These are phyloP conservation scores for Venturia nashicola DNA, from an alignment of 2,329 filamentous ascomycete genomes.

Conservation along the genomic window DNA sequence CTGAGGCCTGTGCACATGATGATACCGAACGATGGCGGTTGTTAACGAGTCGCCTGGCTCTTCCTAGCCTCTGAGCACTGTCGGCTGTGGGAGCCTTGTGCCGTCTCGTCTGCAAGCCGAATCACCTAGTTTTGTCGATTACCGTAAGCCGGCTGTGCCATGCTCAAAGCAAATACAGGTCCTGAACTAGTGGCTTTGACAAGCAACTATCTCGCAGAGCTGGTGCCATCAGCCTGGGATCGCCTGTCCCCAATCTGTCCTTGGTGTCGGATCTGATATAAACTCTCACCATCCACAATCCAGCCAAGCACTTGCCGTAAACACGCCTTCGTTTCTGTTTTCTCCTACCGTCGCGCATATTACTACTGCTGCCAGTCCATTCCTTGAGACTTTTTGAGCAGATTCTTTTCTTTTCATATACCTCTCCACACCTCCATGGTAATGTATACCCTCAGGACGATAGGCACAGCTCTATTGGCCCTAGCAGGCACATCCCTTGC, in stretches of 20 bases:
- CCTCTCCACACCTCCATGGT: neutral
- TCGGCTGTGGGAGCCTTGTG: neutral
- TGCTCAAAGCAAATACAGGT: constrained; percentile 10
- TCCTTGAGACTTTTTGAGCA: constrained; percentile 6
- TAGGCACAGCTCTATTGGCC: constrained; percentile 7
- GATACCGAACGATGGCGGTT: constrained; percentile 5
- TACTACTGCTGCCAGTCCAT: neutral
- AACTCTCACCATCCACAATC: constrained; percentile 4
- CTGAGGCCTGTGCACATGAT: constrained; percentile 3
- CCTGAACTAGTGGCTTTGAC: constrained; percentile 4
- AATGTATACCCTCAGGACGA: constrained; percentile 4
- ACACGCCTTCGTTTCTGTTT: constrained; percentile 5
- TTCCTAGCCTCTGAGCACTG: constrained; percentile 2
- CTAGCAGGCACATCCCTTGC: constrained; percentile 2
- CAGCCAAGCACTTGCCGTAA: constrained; percentile 1
- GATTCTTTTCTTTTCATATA: constrained; percentile 3
- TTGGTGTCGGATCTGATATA: constrained; percentile 4
- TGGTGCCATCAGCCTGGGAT: constrained; percentile 2
- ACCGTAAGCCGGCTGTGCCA: constrained; percentile 6
- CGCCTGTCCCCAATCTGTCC: constrained; percentile 1
- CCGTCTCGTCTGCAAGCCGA: constrained; percentile 7
- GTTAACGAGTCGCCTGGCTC: neutral
- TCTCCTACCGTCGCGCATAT: neutral
- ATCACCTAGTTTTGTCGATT: constrained; percentile 1
- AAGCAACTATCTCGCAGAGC: neutral